Conservation (phyloP, 306 rosid genomes). For the Styphnolobium japonicum region DNA sequence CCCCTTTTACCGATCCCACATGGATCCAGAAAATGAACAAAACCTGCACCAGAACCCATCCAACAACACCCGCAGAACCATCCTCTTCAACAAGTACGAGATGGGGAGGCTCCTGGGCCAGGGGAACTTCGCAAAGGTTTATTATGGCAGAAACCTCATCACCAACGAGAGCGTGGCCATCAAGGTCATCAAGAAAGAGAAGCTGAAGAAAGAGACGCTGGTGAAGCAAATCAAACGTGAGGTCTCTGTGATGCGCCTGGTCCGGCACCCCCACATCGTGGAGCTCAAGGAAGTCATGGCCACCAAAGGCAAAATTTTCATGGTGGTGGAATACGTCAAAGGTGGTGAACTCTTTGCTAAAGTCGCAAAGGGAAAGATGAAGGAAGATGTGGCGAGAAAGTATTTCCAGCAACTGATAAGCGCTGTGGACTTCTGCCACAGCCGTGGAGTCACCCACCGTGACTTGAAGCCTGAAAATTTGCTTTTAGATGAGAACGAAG, state of each 20-base stretch:
- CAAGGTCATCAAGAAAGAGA: constrained; percentile 62
- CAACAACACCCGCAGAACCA: constrained; percentile 19
- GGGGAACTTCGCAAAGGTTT: constrained; percentile 82
- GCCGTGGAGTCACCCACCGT: constrained; percentile 79
- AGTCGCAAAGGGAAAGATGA: constrained; percentile 49
- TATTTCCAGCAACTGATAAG: constrained; percentile 69
- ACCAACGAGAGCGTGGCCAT: constrained; percentile 69
- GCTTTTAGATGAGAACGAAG: constrained; percentile 65
- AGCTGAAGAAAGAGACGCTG: constrained; percentile 44
- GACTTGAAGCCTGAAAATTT: constrained; percentile 85
- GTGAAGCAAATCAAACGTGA: constrained; percentile 76
- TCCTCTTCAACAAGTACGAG: constrained; percentile 70
- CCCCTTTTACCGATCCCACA: not conserved
- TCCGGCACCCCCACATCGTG: constrained; percentile 72
- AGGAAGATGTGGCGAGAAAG: constrained; percentile 55
- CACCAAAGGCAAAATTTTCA: constrained; percentile 60
- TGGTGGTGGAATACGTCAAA: constrained; percentile 65
- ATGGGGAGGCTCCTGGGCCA: constrained; percentile 63
- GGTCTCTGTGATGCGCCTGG: constrained; percentile 71
- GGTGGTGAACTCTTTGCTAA: constrained; percentile 77
- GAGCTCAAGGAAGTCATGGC: constrained; percentile 82
- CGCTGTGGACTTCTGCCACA: constrained; percentile 84
- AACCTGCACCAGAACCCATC: not conserved
- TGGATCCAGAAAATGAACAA: not conserved
- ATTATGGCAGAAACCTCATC: constrained; percentile 43